These are phyloP conservation scores for Boletus sp. DNA, from an alignment of 768 basidiomycete species.

Conservation along the genomic window DNA sequence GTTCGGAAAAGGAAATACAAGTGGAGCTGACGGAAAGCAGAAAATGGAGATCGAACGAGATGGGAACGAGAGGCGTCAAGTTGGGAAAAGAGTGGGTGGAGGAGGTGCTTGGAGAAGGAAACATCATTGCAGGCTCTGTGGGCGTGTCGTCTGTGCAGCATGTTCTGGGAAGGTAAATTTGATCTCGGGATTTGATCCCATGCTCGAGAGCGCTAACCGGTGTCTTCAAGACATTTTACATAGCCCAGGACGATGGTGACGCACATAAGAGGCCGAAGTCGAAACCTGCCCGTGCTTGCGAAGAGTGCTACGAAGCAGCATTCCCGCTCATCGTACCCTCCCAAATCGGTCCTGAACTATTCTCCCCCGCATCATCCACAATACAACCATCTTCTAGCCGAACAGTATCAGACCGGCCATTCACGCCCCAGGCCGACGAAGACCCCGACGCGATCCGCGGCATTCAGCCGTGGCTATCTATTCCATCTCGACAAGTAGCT, in stretches of 20 bases:
- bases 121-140: slow-evolving; percentile 87
- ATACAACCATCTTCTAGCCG: slow-evolving; percentile 6
- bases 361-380: slow-evolving; percentile 4
- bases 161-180: slow-evolving; percentile 72
- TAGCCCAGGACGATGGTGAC: slow-evolving; percentile 45
- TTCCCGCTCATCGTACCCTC: slow-evolving; percentile 51
- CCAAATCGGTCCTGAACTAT: background rate
- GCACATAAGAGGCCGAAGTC: slow-evolving; percentile 40
- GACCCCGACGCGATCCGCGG: slow-evolving; percentile 3
- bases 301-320: slow-evolving; percentile 81
- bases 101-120: slow-evolving; percentile 49
- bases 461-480: slow-evolving; percentile 32
- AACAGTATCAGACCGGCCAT: slow-evolving; percentile 14
- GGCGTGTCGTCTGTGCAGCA: slow-evolving; percentile 76
- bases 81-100: slow-evolving; percentile 9
- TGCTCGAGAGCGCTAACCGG: background rate
- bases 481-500: slow-evolving; percentile 19
- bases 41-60: slow-evolving; percentile 10
- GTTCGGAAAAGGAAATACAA: slow-evolving; percentile 38
- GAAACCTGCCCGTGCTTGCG: slow-evolving; percentile 78
- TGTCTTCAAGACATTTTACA: slow-evolving; percentile 70
- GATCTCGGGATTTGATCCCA: background rate
- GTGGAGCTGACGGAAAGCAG: slow-evolving; percentile 10
- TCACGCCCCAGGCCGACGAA: slow-evolving; percentile 20
- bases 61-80: slow-evolving; percentile 2